Evolutionary conservation across 768 basidiomycete species (phyloP), one percentile per base, ranked within the genome.

Genomic region (Suillus cothurnatus): DNA sequence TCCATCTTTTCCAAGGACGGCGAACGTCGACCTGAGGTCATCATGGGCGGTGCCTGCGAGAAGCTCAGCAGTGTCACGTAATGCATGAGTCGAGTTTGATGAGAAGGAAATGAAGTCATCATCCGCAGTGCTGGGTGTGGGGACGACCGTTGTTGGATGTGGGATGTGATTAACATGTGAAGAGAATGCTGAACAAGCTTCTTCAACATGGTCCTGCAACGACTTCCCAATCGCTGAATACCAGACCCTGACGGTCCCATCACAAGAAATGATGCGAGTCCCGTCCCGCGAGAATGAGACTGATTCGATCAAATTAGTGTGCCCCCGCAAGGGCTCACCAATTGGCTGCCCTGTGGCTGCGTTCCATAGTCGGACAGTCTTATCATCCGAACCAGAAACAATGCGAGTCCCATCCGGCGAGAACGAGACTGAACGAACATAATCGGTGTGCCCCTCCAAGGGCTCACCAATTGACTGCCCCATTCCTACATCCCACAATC

Each of bases 331-430:
- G 45, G 45, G 45, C n/a, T n/a, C 4, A n/a, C 45, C 21, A 34
- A 34, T 9, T 34, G 34, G 34, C 34, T 34, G 34, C 34, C 34
- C 34, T 11, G 34, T 34, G 1, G 9, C 9, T 34, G 34, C 9
- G 11, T 34, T 9, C 34, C 9, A 34, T 9, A 34, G 34, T 1
- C 34, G 43, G 4, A 45, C 21, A 45, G 43, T 45, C 1, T 4
- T 2, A 45, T 45, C 43, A 0, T 0, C 0, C 0, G 43, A 45
- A n/a, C 21, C 21, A 45, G 43, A 1, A 0, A 9, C 43, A 9
- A 45, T 9, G 21, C 9, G 43, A 11, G 21, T n/a, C 4, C 43
- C 43, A n/a, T 45, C 9, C 4, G 43, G 43, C 0, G 43, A 45
- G 8, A 45, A 11, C 21, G 21, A 21, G 43, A 45, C 43, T n/a